Base-by-base conservation (phyloP, 805 yeast species). In the Monosporozyma servazzii region DNA sequence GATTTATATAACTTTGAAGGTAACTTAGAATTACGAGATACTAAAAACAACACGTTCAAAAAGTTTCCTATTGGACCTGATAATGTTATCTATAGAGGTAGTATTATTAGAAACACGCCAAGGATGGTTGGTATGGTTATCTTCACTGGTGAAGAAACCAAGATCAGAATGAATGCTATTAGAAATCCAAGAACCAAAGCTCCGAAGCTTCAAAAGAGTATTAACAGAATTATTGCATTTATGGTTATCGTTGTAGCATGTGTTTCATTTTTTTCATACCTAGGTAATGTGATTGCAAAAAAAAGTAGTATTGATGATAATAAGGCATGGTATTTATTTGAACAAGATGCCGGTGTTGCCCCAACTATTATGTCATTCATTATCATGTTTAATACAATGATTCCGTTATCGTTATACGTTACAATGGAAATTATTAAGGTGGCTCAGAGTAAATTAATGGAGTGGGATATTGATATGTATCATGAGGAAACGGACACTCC, bases 371-470 rank as follows among this genome's bases (percentile, higher is more conserved):
- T 93, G 96, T 89, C 98, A 2, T 95, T 86, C 68, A 84, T 93
- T 56, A 91, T 93, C 73, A 91, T 93, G 98, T 91, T 85, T 72
- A 93, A 93, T 66, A 93, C 99, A 0, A 77, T 93, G 71, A 93
- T 93, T 63, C 99, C 99, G 0, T 73, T 93, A 31, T 91, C 98
- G 0, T 76, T 93, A 29, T 95, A 93, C 64, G 98, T 93, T 20
- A 89, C 98, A 0, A 87, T 91, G 88, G 99, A 95, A 66, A 84
- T 93, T 54, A 89, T 90, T 63, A 93, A 93, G 64, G 86, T 86
- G 7, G 80, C 86, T 71, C 99, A 93, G 66, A 77, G 88, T 66
- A 68, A 83, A 42, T 73, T 89, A 51, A 73, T 93, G 61, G 95
- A 88, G 64, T 82, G 82, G 78, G 99, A 93, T 68, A 79, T 93